A percentile compares a stretch with the other conserved stretches of the same genome.
Conservation (phyloP, 192 early-diverging fungal species). For the Podila verticillata region DNA sequence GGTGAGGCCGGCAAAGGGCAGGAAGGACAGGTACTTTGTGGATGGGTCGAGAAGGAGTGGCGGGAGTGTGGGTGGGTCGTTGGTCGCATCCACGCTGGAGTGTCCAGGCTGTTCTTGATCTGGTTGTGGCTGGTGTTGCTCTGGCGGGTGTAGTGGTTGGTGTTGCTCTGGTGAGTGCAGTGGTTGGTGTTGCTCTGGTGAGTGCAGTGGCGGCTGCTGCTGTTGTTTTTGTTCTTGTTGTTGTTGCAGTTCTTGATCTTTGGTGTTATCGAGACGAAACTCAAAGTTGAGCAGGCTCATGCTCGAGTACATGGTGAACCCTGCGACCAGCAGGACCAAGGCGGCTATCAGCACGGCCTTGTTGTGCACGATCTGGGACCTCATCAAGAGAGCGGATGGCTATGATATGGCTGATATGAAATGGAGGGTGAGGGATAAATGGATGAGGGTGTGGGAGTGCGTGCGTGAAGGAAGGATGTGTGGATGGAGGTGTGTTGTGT, state of each 20-base stretch:
- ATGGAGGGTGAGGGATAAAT: not conserved
- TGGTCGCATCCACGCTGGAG: not conserved
- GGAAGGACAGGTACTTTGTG: slow-evolving; percentile 23
- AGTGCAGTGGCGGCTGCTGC: not conserved
- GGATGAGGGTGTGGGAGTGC: not conserved
- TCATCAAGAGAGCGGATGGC: too few relatives aligned
- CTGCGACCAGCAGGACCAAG: not conserved
- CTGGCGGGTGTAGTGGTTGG: too few relatives aligned
- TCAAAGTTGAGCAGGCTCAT: not conserved
- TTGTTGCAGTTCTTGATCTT: not conserved
- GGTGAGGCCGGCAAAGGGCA: slow-evolving; percentile 46
- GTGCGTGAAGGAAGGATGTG: not conserved
- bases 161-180: too few relatives aligned
- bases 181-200: too few relatives aligned
- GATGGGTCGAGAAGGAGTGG: slow-evolving; percentile 8
- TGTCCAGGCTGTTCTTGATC: not conserved
- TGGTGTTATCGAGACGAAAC: not conserved
- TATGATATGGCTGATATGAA: not conserved
- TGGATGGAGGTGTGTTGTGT: not conserved
- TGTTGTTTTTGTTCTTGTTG: not conserved
- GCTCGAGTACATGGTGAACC: not conserved
- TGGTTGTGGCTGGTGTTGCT: not conserved
- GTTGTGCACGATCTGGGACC: not conserved
- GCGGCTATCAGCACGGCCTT: not conserved
- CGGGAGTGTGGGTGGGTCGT: not conserved